Conservation (phyloP, 2,329 filamentous ascomycete genomes). For the Sarocladium brachiariae region DNA sequence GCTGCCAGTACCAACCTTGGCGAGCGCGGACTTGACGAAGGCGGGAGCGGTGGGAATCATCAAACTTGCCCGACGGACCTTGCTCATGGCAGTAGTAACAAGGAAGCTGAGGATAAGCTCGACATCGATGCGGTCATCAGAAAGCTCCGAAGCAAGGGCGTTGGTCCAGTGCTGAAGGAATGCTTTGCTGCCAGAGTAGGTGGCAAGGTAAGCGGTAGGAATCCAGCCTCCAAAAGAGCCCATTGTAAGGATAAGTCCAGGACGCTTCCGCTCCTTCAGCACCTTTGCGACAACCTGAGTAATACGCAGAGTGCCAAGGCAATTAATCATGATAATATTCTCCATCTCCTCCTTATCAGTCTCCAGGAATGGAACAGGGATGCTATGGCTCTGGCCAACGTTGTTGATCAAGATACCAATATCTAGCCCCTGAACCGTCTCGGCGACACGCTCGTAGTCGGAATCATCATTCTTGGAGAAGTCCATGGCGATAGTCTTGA, state of each 20-base stretch:
- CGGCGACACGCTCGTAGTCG: conserved; percentile 70
- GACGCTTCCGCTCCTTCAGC: conserved; percentile 72
- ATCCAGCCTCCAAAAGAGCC: conserved; percentile 91
- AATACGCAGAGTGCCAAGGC: conserved; percentile 78
- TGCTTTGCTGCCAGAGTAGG: conserved; percentile 95
- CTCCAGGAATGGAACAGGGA: conserved; percentile 81
- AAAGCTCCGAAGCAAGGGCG: conserved; percentile 75
- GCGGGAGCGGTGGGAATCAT: conserved; percentile 74
- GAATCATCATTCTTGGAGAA: conserved; percentile 71
- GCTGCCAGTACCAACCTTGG: conserved; percentile 75
- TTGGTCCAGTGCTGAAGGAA: conserved; percentile 97
- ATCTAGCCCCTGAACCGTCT: conserved; percentile 65
- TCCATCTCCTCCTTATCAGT: conserved; percentile 74
- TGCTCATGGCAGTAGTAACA: conserved; percentile 94
- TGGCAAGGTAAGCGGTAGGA: conserved; percentile 86
- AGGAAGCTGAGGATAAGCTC: conserved; percentile 88
- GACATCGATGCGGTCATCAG: conserved; percentile 75
- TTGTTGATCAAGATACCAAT: conserved; percentile 92
- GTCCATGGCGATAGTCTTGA: conserved; percentile 84
- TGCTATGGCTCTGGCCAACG: conserved; percentile 88
- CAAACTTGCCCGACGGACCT: conserved; percentile 72
- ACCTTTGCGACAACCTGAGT: conserved; percentile 80
- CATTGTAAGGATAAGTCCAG: conserved; percentile 89
- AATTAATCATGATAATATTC: conserved; percentile 94
- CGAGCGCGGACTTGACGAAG: conserved; percentile 73